Base-by-base conservation (phyloP, 306 rosid species). In the Leucaena leucocephala region DNA sequence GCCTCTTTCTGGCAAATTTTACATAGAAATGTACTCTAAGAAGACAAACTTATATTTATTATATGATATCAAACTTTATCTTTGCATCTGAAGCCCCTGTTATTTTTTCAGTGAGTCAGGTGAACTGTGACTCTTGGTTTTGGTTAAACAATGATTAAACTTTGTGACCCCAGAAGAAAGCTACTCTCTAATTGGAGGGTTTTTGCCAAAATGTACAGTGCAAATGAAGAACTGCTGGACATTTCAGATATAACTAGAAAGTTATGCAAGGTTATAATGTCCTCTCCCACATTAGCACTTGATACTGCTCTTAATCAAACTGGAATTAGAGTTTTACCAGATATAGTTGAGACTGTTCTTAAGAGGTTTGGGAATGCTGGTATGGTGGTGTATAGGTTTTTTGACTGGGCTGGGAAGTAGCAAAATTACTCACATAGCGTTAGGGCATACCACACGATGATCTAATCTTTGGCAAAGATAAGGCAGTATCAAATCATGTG, bases 401-500 rank as follows among this genome's bases (percentile, higher is more conserved):
- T 92, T 76, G 91, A 86, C 58, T 94, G 98, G 97, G 90, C 97
- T 1, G 88, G 74, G 27, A 89, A 81, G 82, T 97, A 92, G 76
- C 68, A 85, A 57, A 83, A 77, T 74, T 90, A 86, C 71, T 70
- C 58, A 4, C 98, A 90, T 76, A 85, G 86, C 34, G 64, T 91
- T 16, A 84, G 71, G 58, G 97, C 98, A 2, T 91, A 94, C 78
- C 98, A 94, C 77, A 83, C 91, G 58, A 81, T 88, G 92, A 92
- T 94, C 0, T 88, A 81, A 52, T 92, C 97, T 77, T 78, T 94
- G 81, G 93, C 95, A 3, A 94, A 82, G 85, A 92, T 92, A 72
- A 86, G 97, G 66, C 97, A 94, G 87, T 94, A 89, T 82, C 89
- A 86, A 85, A 84, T 94, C 59, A 78, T 86, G 89, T 94, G 97